Conservation (phyloP, 306 rosid genomes). For the Prunus persica region Prunus_persica_NCBIv2 NC_034012.1:3785501-3786000, state of each 20-base stretch:
- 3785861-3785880: constrained; percentile 11
- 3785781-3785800: constrained; percentile 35
- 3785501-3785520: constrained; percentile 57
- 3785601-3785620: constrained; percentile 1
- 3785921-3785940: constrained; percentile 4
- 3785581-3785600: constrained; percentile 40
- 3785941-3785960: constrained; percentile 3
- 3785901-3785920: constrained; percentile 7
- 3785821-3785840: neutral
- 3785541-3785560: constrained; percentile 51
- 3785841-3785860: neutral
- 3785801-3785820: neutral
- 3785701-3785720: neutral
- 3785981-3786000: constrained; percentile 19
- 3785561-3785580: constrained; percentile 57
- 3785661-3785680: neutral
- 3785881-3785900: constrained; percentile 7
- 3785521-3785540: constrained; percentile 61
- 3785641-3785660: neutral
- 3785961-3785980: constrained; percentile 25
- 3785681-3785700: constrained; percentile 7
- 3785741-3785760: constrained; percentile 19
- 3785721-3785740: constrained; percentile 20
- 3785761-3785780: constrained; percentile 2
- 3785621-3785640: constrained; percentile 6